A percentile compares a stretch with the other conserved stretches of the same genome.
Evolutionary conservation across 1,139 yeast species (phyloP).

Genomic region (Hemisphaericaspora xylanilytica): DNA sequence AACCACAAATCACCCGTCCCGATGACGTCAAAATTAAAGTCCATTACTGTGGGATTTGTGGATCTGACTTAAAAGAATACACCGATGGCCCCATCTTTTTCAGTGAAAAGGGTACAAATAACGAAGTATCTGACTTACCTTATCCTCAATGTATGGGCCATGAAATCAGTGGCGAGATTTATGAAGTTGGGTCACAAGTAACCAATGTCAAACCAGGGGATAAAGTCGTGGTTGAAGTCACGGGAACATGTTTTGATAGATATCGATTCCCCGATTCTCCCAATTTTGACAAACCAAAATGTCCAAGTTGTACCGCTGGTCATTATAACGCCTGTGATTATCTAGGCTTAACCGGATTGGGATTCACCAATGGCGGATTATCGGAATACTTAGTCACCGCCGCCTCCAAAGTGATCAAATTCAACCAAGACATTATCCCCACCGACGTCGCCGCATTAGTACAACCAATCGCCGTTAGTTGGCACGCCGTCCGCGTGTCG

Average conservation of each 20-base stretch:
- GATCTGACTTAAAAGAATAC: slow-evolving; percentile 56
- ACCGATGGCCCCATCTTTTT: slow-evolving; percentile 54
- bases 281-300: slow-evolving; percentile 23
- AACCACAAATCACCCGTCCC: slow-evolving; percentile 41
- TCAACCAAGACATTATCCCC: slow-evolving; percentile 32
- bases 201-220: slow-evolving; percentile 36
- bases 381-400: slow-evolving; percentile 42
- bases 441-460: slow-evolving; percentile 47
- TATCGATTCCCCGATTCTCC: slow-evolving; percentile 28
- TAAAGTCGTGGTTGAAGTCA: slow-evolving; percentile 51
- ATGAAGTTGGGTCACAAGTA: slow-evolving; percentile 23
- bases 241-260: slow-evolving; percentile 49
- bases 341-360: slow-evolving; percentile 44
- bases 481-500: slow-evolving; percentile 47
- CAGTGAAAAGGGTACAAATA: slow-evolving; percentile 17
- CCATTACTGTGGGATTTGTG: slow-evolving; percentile 59
- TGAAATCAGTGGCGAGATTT: slow-evolving; percentile 49
- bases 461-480: slow-evolving; percentile 46
- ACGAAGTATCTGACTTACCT: slow-evolving; percentile 20
- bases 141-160: slow-evolving; percentile 44
- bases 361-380: slow-evolving; percentile 45
- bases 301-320: slow-evolving; percentile 45
- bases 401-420: slow-evolving; percentile 33
- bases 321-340: slow-evolving; percentile 46
- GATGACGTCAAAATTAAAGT: slow-evolving; percentile 52